Evolutionary conservation across 192 early-diverging fungal genomes (phyloP).

Genomic region (Coemansia sp.): DNA sequence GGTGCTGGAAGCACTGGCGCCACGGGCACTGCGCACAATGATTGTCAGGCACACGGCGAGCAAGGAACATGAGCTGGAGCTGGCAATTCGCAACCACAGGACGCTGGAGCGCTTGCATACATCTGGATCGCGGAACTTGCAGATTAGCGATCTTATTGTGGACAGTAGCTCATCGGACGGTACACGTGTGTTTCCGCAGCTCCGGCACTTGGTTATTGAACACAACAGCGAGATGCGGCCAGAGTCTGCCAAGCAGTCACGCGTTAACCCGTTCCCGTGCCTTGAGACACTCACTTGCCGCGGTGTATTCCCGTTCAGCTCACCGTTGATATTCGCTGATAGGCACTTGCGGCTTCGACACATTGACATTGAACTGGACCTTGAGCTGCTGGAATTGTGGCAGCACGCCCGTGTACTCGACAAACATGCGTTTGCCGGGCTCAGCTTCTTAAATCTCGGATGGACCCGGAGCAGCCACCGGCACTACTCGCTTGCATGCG

Average conservation of each 20-base stretch:
- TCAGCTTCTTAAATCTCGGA: not conserved
- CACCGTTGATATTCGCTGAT: not conserved
- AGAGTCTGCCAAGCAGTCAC: not conserved
- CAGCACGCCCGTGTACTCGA: not conserved
- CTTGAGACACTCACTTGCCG: conserved; percentile 1
- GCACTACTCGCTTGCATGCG: not conserved
- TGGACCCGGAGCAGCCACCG: not conserved
- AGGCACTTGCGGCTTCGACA: not conserved
- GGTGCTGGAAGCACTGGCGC: not conserved
- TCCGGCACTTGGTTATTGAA: not conserved
- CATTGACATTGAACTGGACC: conserved; percentile 1
- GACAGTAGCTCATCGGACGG: not conserved
- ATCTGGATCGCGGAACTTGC: not conserved
- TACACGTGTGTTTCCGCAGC: conserved; percentile 1
- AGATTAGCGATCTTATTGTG: not conserved
- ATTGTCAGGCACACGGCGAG: not conserved
- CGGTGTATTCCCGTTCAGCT: conserved; percentile 5
- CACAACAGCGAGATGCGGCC: not conserved
- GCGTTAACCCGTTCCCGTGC: not conserved
- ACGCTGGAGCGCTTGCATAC: not conserved
- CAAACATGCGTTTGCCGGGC: not conserved
- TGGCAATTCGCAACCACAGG: not conserved
- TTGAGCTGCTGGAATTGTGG: not conserved
- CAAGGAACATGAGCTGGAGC: not conserved
- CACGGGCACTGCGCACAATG: not conserved